These are phyloP conservation scores for Entelexis sorbosivorans DNA, from an alignment of 1,139 yeast genomes.

Conservation along the genomic window DNA sequence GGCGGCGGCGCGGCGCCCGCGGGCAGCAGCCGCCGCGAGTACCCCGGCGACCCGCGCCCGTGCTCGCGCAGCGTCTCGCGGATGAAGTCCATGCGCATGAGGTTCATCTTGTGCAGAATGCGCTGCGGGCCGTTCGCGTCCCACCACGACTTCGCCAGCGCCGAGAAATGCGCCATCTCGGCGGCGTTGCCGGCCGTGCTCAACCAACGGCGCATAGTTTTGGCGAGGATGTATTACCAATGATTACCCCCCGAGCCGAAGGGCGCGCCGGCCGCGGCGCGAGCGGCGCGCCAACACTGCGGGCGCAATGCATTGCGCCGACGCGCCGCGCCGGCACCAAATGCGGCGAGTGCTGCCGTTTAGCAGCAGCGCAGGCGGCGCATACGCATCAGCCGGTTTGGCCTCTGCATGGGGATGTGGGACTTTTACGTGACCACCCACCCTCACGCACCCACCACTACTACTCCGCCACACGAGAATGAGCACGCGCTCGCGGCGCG, in stretches of 20 bases:
- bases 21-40: conserved; percentile 57
- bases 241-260: not conserved
- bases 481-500: conserved; percentile 38
- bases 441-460: not conserved
- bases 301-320: too few species aligned
- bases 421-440: not conserved
- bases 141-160: conserved; percentile 92
- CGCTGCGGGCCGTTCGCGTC: conserved; percentile 88
- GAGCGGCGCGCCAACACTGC: too few species aligned
- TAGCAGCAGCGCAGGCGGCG: too few species aligned
- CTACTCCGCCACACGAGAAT: not conserved
- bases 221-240: conserved; percentile 1
- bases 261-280: too few species aligned
- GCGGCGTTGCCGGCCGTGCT: conserved; percentile 15
- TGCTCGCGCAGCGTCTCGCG: conserved; percentile 46
- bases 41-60: conserved; percentile 61
- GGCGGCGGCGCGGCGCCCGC: conserved; percentile 35
- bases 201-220: not conserved
- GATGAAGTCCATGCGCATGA: conserved; percentile 78
- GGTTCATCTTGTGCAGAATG: conserved; percentile 87
- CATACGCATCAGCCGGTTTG: too few species aligned
- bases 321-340: too few species aligned
- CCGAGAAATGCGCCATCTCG: conserved; percentile 72
- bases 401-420: not conserved
- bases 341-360: too few species aligned